Base-by-base conservation (phyloP, 1,139 yeast genomes). In the Candida freyschussii region DNA sequence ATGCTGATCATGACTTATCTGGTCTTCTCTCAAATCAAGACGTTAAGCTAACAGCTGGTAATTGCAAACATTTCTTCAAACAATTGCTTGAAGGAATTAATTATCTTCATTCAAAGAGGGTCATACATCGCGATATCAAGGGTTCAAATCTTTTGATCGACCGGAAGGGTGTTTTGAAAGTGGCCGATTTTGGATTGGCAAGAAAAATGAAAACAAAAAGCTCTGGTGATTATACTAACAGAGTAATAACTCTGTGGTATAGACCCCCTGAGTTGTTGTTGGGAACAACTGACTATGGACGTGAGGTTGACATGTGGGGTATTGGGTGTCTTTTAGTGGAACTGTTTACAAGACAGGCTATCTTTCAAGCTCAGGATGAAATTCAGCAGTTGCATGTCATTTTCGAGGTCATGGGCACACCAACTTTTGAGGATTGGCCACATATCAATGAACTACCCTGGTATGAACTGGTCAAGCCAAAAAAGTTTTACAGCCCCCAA, bases 291-390 rank as follows among this genome's bases (percentile, higher is more conserved):
- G 79, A 78, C 40, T 91, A 91, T 59, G 93, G 93, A 0, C 65
- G 89, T 27, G 95, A 85, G 48, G 93, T 91, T 10, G 98, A 91
- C 57, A 79, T 87, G 43, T 91, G 98, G 98, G 96, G 98, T 0
- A 80, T 87, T 44, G 98, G 98, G 2, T 91, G 98, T 62, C 65
- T 91, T 24, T 63, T 91, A 40, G 70, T 87, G 17, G 98, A 91
- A 54, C 59, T 91, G 26, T 87, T 85, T 54, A 72, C 80, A 3
- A 75, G 78, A 45, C 60, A 62, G 20, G 95, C 98, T 0, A 65
- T 81, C 1, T 91, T 91, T 54, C 93, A 82, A 56, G 97, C 96
- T 7, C 70, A 72, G 30, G 95, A 91, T 56, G 98, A 91, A 52
- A 72, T 91, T 18, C 79, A 84, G 32, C 97, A 91, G 56, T 59